Conservation (phyloP, 176 grass and related monocot species). For the Saccharum officinarum region DNA sequence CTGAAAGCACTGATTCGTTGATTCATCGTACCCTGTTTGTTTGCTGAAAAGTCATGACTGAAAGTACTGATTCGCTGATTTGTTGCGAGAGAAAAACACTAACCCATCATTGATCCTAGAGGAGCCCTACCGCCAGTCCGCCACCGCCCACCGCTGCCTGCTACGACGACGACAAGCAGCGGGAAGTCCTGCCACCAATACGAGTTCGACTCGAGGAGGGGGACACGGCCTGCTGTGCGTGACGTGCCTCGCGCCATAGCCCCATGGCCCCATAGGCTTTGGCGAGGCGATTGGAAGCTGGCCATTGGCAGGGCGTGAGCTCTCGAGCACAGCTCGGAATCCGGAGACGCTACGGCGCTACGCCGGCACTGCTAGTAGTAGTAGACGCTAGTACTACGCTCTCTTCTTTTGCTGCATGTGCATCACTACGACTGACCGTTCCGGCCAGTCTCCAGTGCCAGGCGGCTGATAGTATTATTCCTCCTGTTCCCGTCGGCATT, state of each 20-base stretch:
- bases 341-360: conserved; percentile 17
- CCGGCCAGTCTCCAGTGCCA: not conserved
- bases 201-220: not conserved
- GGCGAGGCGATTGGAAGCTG: not conserved
- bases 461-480: conserved; percentile 24
- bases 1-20: too few species aligned
- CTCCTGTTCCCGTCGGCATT: not conserved
- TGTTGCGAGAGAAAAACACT: too few species aligned
- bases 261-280: not conserved
- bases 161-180: not conserved
- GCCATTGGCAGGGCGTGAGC: conserved; percentile 42
- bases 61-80: too few species aligned
- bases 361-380: not conserved
- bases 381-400: not conserved
- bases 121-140: not conserved
- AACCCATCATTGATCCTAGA: conserved; percentile 19
- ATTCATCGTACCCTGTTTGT: too few species aligned
- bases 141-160: not conserved
- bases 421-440: not conserved
- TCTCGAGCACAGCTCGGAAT: conserved; percentile 22
- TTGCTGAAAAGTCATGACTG: too few species aligned
- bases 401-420: conserved; percentile 3
- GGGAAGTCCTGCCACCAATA: not conserved
- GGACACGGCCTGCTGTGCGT: conserved; percentile 29
- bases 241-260: conserved; percentile 4